Base-by-base conservation (phyloP, 495 filamentous ascomycete genomes). In the Penicillium fimorum region DNA sequence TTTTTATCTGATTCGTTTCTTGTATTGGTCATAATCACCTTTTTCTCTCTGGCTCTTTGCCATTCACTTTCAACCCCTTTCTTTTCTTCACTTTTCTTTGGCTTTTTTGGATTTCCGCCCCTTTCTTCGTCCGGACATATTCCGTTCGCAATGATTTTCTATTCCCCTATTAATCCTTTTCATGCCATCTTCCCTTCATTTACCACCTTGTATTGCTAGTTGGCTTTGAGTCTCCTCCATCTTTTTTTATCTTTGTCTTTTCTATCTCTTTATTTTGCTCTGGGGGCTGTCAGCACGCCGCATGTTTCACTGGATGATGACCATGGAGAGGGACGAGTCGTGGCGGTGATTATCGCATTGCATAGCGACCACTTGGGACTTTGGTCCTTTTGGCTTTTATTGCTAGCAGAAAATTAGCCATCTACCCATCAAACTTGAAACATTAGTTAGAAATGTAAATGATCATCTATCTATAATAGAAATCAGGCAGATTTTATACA, bases 121-220 rank as follows among this genome's bases (percentile, higher is more conserved):
- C 52, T 55, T 40, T 46, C 57, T 56, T 53, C 68, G 55, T 63
- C 53, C 53, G 54, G 59, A 65, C 60, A 55, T 63, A 48, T 67
- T 68, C 57, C 57, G 47, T 47, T 62, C 51, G 32, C 57, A 45
- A 56, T 61, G 51, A 58, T 40, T 20, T 49, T 57, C 50, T 59
- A 64, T 59, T 60, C 60, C 52, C 56, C 59, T 64, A 64, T 65
- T 65, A 69, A 67, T 63, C 57, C 58, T 65, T 65, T 66, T 66
- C 68, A 66, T 67, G 45, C 51, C 49, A 62, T 53, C 51, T 60
- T 69, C 53, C 60, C 55, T 68, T 65, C 68, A 63, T 49, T 51
- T 65, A 70, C 58, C 63, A 64, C 56, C 42, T 67, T 78, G 72
- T 75, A 76, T 76, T 78, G 76, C 66, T 77, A 76, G 62, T 63